Evolutionary conservation across 148 eudicot genomes (phyloP), one percentile per base, ranked within the genome.

Genomic region (Beta vulgaris): DNA sequence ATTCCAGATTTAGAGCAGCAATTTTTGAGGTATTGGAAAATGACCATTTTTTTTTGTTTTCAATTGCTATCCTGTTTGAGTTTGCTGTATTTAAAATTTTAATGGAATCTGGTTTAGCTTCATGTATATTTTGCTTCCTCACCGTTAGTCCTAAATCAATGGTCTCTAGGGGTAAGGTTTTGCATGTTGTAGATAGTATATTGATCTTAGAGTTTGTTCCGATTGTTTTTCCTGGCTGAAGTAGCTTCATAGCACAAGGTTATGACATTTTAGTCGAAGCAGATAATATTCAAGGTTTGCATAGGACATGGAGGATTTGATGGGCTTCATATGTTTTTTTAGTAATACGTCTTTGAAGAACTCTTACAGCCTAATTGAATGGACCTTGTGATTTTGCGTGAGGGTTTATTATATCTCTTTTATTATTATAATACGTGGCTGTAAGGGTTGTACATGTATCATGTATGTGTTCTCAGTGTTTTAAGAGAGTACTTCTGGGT

Each of bases 1-100:
- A 77, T 73, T 69, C 88, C 29, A 87, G 87, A 77, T 79, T 93
- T 40, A 76, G 77, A 40, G 72, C 82, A 55, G 51, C 81, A 43
- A 61, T 68, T 69, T 63, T 63, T 31, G 85, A 88, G 97, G 98
- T 93, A 86, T 57, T 72, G 31, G n/a, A 44, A 25, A 70, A 48
- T 57, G 16, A 13, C 68, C 31, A 4, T 67, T 49, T 7, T 25
- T 31, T 69, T 5, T 37, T 1, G 26, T 71, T 55, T 7, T 11
- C 37, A 31, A 39, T 36, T 37, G 60, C 29, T 13, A 58, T 15
- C 39, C 21, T 51, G 34, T 39, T 7, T 59, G 25, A 72, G 26
- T 26, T 37, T 55, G n/a, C n/a, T n/a, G n/a, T n/a, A n/a, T n/a
- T n/a, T n/a, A n/a, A n/a, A n/a, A n/a, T n/a, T 36, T 37, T 35